Percentiles rank a stretch among this genome's conserved stretches.
Conservation (phyloP, 2,329 filamentous ascomycete species). For the Beauveria scarabaeidicola region DNA sequence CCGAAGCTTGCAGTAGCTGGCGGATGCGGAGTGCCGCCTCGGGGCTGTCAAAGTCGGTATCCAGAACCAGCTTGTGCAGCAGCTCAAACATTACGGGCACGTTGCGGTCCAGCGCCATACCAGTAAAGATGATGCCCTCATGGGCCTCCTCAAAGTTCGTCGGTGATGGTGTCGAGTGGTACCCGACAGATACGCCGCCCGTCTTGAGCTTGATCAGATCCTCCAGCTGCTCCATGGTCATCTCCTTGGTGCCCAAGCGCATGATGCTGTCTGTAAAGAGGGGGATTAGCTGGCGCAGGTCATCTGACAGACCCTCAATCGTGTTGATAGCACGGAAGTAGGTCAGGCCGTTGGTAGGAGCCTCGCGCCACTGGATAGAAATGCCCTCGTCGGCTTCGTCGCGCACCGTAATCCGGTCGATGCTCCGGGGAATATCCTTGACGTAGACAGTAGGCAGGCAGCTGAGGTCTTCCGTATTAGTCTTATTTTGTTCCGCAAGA, state of each 20-base stretch:
- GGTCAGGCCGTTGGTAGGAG: conserved; percentile 88
- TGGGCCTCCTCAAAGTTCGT: conserved; percentile 59
- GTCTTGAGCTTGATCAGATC: conserved; percentile 95
- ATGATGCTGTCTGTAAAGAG: conserved; percentile 89
- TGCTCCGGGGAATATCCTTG: conserved; percentile 74
- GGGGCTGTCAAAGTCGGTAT: conserved; percentile 82
- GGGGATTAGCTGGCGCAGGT: conserved; percentile 75
- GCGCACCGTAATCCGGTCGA: conserved; percentile 50
- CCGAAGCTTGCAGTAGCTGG: conserved; percentile 76
- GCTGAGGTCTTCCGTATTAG: conserved; percentile 74
- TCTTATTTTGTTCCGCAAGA: conserved; percentile 73
- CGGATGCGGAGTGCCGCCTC: conserved; percentile 75
- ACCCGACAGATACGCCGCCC: conserved; percentile 76
- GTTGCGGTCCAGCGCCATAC: conserved; percentile 83
- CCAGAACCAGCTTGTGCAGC: conserved; percentile 67
- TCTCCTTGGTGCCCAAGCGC: conserved; percentile 80
- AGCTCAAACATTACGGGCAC: conserved; percentile 87
- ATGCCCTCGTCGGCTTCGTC: conserved; percentile 59
- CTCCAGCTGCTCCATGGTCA: conserved; percentile 90
- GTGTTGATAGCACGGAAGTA: conserved; percentile 89
- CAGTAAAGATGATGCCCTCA: conserved; percentile 77
- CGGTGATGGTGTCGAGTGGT: conserved; percentile 74
- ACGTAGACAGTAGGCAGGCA: conserved; percentile 84
- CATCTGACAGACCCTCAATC: conserved; percentile 70
- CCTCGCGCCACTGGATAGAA: conserved; percentile 81